These are phyloP conservation scores for Medicago ruthenica DNA, from an alignment of 306 rosid species.

Conservation along the genomic window DNA sequence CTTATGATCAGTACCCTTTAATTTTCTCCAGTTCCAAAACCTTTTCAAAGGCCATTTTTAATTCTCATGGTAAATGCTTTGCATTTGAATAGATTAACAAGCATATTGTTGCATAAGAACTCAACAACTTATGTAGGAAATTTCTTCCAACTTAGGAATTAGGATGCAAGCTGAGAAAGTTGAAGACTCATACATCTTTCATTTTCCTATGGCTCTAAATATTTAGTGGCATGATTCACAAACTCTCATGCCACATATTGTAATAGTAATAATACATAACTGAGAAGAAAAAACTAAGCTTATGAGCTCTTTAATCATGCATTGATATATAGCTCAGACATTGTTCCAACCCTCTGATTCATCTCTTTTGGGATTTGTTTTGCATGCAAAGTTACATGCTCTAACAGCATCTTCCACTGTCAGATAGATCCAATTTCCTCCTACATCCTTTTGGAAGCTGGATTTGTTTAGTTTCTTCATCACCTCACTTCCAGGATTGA, in stretches of 20 bases:
- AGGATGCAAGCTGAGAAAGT: too few relatives aligned
- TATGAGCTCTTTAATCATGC: constrained; percentile 1
- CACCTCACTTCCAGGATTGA: constrained; percentile 89
- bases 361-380: constrained; percentile 53
- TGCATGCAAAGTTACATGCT: constrained; percentile 74
- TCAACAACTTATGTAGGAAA: constrained; percentile 28
- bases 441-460: constrained; percentile 59
- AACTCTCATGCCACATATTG: constrained; percentile 42
- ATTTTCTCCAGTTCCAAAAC: not conserved
- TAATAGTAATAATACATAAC: not conserved
- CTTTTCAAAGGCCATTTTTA: not conserved
- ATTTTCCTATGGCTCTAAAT: constrained; percentile 32
- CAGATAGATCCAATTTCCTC: constrained; percentile 77
- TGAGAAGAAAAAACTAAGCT: constrained; percentile 10
- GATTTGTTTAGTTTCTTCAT: constrained; percentile 94
- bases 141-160: constrained; percentile 37
- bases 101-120: constrained; percentile 1
- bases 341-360: constrained; percentile 66
- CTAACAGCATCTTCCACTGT: constrained; percentile 91
- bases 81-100: not conserved
- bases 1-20: not conserved
- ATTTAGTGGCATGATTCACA: constrained; percentile 41
- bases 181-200: constrained; percentile 35
- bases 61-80: not conserved
- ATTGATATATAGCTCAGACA: constrained; percentile 45